Evolutionary conservation across 2,329 filamentous ascomycete species (phyloP), one percentile per base, ranked within the genome.

Genomic region (Paecilomyces variotii): DNA sequence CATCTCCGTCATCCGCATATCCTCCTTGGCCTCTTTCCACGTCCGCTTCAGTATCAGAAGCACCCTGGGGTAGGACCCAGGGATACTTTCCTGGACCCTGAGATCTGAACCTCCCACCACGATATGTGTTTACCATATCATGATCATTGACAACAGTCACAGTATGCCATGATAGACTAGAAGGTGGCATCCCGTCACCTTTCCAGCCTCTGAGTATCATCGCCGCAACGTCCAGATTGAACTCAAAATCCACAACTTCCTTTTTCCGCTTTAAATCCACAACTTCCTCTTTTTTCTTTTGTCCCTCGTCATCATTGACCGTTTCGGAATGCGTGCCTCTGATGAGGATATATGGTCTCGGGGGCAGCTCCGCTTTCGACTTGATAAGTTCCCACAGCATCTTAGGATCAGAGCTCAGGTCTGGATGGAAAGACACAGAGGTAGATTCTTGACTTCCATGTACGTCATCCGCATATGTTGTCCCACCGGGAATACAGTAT

Each of bases 271-370:
- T 61, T n/a, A 72, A 72, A 60, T 72, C 70, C 4, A 62, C 61
- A 11, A 72, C 63, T 0, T 61, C 64, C 34, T 69, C 62, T 3
- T 57, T 66, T 12, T 61, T 63, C 14, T 63, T 61, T n/a, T 14
- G 12, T n/a, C 67, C 63, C 24, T 65, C 64, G 54, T 59, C 56
- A 30, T 64, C 60, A 10, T 57, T 56, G 3, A 55, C 56, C 2
- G 72, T 77, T 67, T 82, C 74, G 11, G 65, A 72, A 69, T 87
- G 84, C 3, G 78, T 78, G 56, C 85, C 85, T 32, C 75, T 72
- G 50, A 87, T 70, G 54, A 75, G 76, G 7, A 86, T 75, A 56
- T 74, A 79, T 0, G 80, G 79, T n/a, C 82, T 77, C 0, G 84
- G 83, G 3, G 84, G 83, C 9, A 75, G 67, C 28, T 65, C 65